Evolutionary conservation across 2,329 filamentous ascomycete genomes (phyloP), one percentile per base, ranked within the genome.

Genomic region (Neonectria faginata): DNA sequence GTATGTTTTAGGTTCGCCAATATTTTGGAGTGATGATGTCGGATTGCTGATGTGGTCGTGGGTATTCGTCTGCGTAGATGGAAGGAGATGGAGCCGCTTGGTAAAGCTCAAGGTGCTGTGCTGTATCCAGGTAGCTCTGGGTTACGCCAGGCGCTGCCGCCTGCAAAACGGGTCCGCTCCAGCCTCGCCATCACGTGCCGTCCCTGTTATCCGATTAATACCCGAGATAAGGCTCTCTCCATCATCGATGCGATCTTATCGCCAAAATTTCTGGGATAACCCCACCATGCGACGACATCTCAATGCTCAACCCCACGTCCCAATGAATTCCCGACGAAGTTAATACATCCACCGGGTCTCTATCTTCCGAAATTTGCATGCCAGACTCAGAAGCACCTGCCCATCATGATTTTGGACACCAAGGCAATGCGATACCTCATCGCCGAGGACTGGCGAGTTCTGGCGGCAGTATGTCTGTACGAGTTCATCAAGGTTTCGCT

Each of bases 391-490:
- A 50, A 25, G 0, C 12, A 20, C 5, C 36, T 44, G 33, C 31
- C 63, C 75, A 81, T 65, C 69, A 99, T 99, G 96, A 97, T 96
- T 85, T 89, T 99, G 79, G 94, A 99, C 79, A 94, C 95, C 54
- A 94, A 94, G 79, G 91, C 92, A 54, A 90, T 99, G 82, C 94
- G 97, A 78, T 95, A 99, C 81, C 88, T 99, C 79, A 91, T 92
- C 55, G 82, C 89, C 16, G 96, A 98, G 81, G 96, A 99, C 84
- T 99, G 97, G 93, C 89, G 92, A 73, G 94, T 97, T 67, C 90
- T 99, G 67, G 91, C 93, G 76, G 96, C 93, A 74, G 95, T 97
- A 90, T 67, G 89, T 80, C 51, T 18, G 39, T 67, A 65, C 73
- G 72, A 60, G 41, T 64, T 71, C 67, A 70, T 73, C 71, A 67